These are phyloP conservation scores for Athelia sp. DNA, from an alignment of 1,284 basidiomycete genomes.

Conservation along the genomic window DNA sequence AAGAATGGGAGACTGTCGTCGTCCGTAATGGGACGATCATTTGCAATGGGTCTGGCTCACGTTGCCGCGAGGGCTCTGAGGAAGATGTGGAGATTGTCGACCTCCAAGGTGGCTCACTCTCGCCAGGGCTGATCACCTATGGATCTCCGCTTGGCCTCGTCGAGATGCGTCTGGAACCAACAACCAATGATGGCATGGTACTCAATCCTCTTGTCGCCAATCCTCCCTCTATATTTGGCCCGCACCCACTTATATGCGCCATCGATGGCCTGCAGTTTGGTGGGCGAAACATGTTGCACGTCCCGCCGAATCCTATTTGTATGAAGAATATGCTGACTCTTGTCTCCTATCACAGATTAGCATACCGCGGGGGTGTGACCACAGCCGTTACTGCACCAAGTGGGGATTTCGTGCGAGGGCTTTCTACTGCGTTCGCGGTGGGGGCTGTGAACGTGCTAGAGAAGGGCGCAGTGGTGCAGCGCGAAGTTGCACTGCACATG, in stretches of 20 bases:
- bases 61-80: slow-evolving; percentile 24
- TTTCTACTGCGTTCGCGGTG: slow-evolving; percentile 63
- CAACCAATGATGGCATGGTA: slow-evolving; percentile 60
- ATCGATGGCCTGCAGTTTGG: slow-evolving; percentile 70
- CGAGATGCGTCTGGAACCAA: slow-evolving; percentile 60
- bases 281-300: slow-evolving; percentile 67
- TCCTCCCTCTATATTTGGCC: slow-evolving; percentile 40
- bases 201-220: slow-evolving; percentile 48
- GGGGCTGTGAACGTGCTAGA: slow-evolving; percentile 61
- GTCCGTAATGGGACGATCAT: slow-evolving; percentile 39
- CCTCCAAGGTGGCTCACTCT: slow-evolving; percentile 41
- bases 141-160: slow-evolving; percentile 60
- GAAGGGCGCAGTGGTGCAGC: slow-evolving; percentile 63
- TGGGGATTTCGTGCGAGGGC: slow-evolving; percentile 55
- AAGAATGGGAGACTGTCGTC: slow-evolving; percentile 27
- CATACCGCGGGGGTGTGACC: slow-evolving; percentile 65
- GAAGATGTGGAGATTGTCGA: slow-evolving; percentile 27
- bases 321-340: slow-evolving; percentile 12
- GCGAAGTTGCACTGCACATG: slow-evolving; percentile 70
- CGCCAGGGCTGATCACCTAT: slow-evolving; percentile 57
- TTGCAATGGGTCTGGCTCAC: slow-evolving; percentile 27
- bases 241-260: slow-evolving; percentile 51
- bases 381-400: slow-evolving; percentile 54
- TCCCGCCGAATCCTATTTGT: slow-evolving; percentile 15
- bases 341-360: slow-evolving; percentile 33